Evolutionary conservation across 2,329 filamentous ascomycete species (phyloP), one percentile per base, ranked within the genome.

Genomic region (Xylaria sp.): DNA sequence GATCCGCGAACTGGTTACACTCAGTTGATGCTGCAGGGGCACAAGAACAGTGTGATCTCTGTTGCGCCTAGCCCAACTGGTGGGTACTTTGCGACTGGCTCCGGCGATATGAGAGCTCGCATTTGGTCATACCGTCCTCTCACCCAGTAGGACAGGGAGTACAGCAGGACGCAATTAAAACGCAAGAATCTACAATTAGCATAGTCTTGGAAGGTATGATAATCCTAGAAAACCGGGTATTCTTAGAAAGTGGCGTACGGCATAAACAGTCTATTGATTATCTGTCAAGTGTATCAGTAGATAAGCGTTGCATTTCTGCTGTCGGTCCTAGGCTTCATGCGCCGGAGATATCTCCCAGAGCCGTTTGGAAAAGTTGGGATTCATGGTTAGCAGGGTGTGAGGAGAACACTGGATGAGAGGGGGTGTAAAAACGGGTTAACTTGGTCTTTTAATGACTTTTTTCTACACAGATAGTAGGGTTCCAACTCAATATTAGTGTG

Each of bases 1-100:
- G 95, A 99, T 77, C 95, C 96, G 22, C 88, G 91, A 74, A 97
- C 94, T 22, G 96, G 95, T 39, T 91, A 92, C 72, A 96, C 95
- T 0, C 95, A 98, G 81, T 91, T 99, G 78, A 98, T 98, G 96
- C 87, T 99, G 69, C 96, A 98, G 80, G 96, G 96, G 29, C 96
- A 99, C 79, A 98, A 98, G 86, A 98, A 98, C 81, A 97, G 93
- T 11, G 96, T 99, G 74, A 98, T 98, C 75, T 97, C 94, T 2
- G 96, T 99, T 59, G 95, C 96, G 1, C 96, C 96, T 25, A 97
- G 94, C 80, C 96, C 96, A 17, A 90, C 88, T 39, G 94, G 94
- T 65, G 89, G 90, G 70, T 90, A 93, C 77, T 99, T 99, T 78
- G 96, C 96, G 45, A 99, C 96, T 5, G 96, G 96, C 69, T 97